Conservation (phyloP, 768 basidiomycete genomes). For the Lactarius sp. region DNA sequence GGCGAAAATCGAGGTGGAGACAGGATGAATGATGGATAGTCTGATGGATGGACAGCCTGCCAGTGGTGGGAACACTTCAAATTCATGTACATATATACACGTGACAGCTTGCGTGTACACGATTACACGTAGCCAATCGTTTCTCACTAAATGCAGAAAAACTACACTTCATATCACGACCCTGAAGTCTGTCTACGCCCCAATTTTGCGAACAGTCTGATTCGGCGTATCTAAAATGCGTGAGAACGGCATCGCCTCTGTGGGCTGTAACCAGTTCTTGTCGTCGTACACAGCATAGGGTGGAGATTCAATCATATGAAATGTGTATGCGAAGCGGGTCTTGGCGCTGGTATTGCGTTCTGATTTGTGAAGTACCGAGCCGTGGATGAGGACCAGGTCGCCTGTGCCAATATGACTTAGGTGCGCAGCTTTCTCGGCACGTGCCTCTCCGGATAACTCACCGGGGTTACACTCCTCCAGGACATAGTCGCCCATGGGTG, state of each 20-base stretch:
- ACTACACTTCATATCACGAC: background rate
- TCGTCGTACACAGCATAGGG: constrained; percentile 72
- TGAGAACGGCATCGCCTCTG: constrained; percentile 75
- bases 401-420: constrained; percentile 41
- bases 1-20: constrained; percentile 23
- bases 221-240: constrained; percentile 42
- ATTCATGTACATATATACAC: background rate
- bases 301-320: constrained; percentile 86
- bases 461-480: constrained; percentile 73
- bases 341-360: constrained; percentile 76
- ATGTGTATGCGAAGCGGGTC: constrained; percentile 92
- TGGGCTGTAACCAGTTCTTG: constrained; percentile 96
- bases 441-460: constrained; percentile 28
- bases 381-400: constrained; percentile 91
- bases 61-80: background rate
- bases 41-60: background rate
- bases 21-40: background rate
- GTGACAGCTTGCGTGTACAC: background rate
- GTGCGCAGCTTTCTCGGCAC: background rate
- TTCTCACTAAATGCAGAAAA: background rate
- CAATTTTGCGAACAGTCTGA: constrained; percentile 23
- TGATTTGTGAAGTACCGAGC: constrained; percentile 87
- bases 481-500: constrained; percentile 47
- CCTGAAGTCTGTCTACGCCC: constrained; percentile 11
- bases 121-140: background rate